Base-by-base conservation (phyloP, 1,284 basidiomycete genomes). In the Wolfiporia cocos region DNA sequence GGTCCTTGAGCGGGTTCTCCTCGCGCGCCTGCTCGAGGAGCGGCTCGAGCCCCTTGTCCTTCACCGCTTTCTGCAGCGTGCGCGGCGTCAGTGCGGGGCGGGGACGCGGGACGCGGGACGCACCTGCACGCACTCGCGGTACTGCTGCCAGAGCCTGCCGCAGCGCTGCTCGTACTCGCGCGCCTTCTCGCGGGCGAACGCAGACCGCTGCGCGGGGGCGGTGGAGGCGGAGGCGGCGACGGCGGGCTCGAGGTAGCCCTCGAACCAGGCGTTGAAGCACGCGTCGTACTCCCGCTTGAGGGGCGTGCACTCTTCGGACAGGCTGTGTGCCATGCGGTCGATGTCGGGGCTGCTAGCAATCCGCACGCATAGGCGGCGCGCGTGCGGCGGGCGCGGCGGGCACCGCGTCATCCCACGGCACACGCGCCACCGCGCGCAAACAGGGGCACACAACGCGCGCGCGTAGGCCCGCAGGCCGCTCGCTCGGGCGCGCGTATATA, bases 201-300 rank as follows among this genome's bases (percentile, higher is more conserved):
- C 62, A 54, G 70, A 46, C 60, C 76, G 69, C 47, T 68, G 61
- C 41, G 73, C 67, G 7, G 56, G 66, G 50, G 58, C 50, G 52
- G 64, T 34, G 53, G 65, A 34, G 56, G 52, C 44, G 22, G 40
- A 44, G 23, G 53, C 49, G 20, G 62, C 65, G 7, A 85, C 68
- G 9, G 80, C 76, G 10, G 90, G 90, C 56, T 91, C 86, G 24
- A 97, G 78, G 59, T 96, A 97, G 18, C 89, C 89, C 60, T 93
- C 91, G 57, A 97, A 93, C 94, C 93, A 97, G 5, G 84, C 78
- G 59, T 96, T 95, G 70, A 97, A 97, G 70, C 94, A 97, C 0
- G 84, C 68, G 63, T 97, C 93, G 62, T 96, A 97, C 46, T 79
- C 71, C 48, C 85, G 81, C 62, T 97, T 97, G 43, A 93, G 73